Conservation (phyloP, 2,329 filamentous ascomycete genomes). For the Paracoccidioides lutzii region DNA sequence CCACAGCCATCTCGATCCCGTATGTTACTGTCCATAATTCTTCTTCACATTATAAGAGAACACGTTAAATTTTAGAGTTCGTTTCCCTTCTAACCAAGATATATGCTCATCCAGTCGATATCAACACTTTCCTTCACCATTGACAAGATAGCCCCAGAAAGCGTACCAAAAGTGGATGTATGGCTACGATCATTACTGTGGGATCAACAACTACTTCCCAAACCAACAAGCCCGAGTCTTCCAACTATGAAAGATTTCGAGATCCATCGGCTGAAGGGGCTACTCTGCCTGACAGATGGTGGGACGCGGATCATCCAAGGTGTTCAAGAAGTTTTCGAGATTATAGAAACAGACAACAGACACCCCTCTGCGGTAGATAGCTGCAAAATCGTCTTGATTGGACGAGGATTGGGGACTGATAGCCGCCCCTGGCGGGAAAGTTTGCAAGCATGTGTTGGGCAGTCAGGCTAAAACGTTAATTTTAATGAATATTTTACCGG, state of each 20-base stretch:
- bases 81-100: not conserved
- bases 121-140: slow-evolving; percentile 65
- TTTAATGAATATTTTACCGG: not conserved
- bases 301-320: slow-evolving; percentile 75
- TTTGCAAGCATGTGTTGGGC: slow-evolving; percentile 11
- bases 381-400: slow-evolving; percentile 38
- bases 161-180: slow-evolving; percentile 55
- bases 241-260: slow-evolving; percentile 44
- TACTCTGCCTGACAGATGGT: slow-evolving; percentile 48
- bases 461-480: not conserved
- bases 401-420: slow-evolving; percentile 27
- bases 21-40: slow-evolving; percentile 30
- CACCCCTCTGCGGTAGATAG: slow-evolving; percentile 14
- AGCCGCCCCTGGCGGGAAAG: slow-evolving; percentile 23
- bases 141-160: slow-evolving; percentile 43
- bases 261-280: slow-evolving; percentile 78
- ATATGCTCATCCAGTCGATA: slow-evolving; percentile 49
- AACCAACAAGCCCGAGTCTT: not conserved
- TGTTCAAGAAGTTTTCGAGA: slow-evolving; percentile 86
- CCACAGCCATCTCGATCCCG: slow-evolving; percentile 82
- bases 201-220: slow-evolving; percentile 41
- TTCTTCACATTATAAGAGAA: not conserved
- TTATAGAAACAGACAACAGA: slow-evolving; percentile 47
- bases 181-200: slow-evolving; percentile 79
- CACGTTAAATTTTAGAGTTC: not conserved